Percentiles rank a stretch among this genome's conserved stretches.
Evolutionary conservation across 2,329 filamentous ascomycete genomes (phyloP).

Genomic region (Cordyceps cicadae): DNA sequence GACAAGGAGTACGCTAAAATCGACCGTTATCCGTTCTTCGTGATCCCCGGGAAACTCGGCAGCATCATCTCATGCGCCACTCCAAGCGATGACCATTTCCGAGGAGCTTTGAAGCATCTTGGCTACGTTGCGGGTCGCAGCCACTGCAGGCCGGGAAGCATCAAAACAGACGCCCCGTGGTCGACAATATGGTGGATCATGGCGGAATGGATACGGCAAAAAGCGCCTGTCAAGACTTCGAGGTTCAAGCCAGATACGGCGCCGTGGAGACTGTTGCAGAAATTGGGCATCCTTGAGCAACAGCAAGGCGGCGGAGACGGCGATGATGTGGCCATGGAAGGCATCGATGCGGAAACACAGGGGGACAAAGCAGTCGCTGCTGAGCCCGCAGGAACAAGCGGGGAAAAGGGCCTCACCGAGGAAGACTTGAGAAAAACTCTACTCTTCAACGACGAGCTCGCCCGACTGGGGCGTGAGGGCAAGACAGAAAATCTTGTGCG

Average conservation of each 20-base stretch:
- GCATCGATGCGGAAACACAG: slow-evolving; percentile 24
- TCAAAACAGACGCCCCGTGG: slow-evolving; percentile 94
- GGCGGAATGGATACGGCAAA: slow-evolving; percentile 81
- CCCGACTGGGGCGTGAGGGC: slow-evolving; percentile 62
- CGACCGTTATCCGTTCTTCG: slow-evolving; percentile 78
- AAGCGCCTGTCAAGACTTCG: slow-evolving; percentile 65
- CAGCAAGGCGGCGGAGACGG: slow-evolving; percentile 21
- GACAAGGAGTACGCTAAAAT: slow-evolving; percentile 50
- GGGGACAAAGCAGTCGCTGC: slow-evolving; percentile 14
- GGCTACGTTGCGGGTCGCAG: slow-evolving; percentile 80
- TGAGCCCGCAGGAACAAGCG: slow-evolving; percentile 14
- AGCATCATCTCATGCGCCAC: slow-evolving; percentile 72
- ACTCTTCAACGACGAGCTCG: slow-evolving; percentile 70
- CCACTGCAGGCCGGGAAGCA: slow-evolving; percentile 79
- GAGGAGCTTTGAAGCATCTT: slow-evolving; percentile 70
- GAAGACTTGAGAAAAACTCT: slow-evolving; percentile 48
- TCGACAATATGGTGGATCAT: slow-evolving; percentile 84
- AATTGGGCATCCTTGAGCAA: slow-evolving; percentile 31
- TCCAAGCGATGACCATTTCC: slow-evolving; percentile 68
- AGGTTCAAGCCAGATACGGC: slow-evolving; percentile 62
- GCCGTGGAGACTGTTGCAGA: slow-evolving; percentile 59
- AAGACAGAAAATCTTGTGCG: slow-evolving; percentile 63
- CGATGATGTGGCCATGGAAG: slow-evolving; percentile 29
- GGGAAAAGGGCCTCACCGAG: slow-evolving; percentile 18
- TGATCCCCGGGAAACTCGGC: slow-evolving; percentile 66